phyloP scores from a whole-genome alignment of 331 rosid genomes.

The Pyrus hybrid region DNA sequence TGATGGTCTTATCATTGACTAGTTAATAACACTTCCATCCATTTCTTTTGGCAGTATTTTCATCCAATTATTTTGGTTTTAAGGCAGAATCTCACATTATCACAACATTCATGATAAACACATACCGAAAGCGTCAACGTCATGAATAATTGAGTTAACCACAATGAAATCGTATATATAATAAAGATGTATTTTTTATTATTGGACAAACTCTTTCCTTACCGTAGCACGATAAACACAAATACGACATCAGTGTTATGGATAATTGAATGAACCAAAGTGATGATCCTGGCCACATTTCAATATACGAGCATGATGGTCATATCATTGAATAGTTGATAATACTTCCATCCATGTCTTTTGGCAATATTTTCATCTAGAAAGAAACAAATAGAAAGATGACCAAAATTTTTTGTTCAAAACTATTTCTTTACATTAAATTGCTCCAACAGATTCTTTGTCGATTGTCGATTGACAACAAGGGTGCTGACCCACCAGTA shows the following conservation, averaged over 20 bases:
- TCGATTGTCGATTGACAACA: slow-evolving; percentile 9
- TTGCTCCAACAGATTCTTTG: slow-evolving; percentile 9
- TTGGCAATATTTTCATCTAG: not conserved
- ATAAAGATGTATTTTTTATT: no score
- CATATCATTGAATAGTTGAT: not conserved
- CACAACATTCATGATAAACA: no score
- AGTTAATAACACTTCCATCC: not conserved
- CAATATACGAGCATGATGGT: not conserved
- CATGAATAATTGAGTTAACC: not conserved
- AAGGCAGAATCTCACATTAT: no score
- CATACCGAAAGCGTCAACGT: not conserved
- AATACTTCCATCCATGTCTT: not conserved
- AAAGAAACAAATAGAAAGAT: not conserved
- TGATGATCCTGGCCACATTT: not conserved
- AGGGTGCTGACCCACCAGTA: slow-evolving; percentile 5
- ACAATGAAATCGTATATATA: no score
- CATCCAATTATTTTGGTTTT: no score
- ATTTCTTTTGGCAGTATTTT: not conserved
- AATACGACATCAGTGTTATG: not conserved
- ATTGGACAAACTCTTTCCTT: no score
- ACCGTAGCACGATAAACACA: no score
- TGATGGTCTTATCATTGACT: not conserved
- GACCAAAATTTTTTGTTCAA: no score
- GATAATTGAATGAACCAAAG: not conserved
- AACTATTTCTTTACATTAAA: slow-evolving; percentile 19